Base-by-base conservation (phyloP, 768 basidiomycete genomes). In the Sporobolomyces phaffii region DNA sequence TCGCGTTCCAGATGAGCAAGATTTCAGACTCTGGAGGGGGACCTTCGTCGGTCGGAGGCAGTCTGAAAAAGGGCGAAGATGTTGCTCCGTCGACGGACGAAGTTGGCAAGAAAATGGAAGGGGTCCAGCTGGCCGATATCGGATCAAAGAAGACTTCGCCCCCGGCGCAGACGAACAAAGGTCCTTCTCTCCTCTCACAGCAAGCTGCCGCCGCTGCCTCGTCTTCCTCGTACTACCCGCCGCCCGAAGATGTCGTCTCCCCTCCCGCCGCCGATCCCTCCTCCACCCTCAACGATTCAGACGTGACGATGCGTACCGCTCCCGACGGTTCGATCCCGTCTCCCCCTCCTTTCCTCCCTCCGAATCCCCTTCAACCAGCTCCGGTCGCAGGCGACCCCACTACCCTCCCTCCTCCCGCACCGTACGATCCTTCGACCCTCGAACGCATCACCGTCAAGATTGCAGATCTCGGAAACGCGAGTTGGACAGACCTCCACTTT, bases 381-480 rank as follows among this genome's bases (percentile, higher is more conserved):
- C 78, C 79, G 3, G 75, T 72, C 18, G 79, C 78, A 2, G 80
- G 79, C 49, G 80, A 80, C 70, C 80, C 79, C 20, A 79, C 76
- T 48, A 77, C 76, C 13, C 75, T 80, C 6, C 79, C 79, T 13
- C 80, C 80, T 24, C 70, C 73, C 17, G 73, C 76, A 1, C 74
- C 74, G 3, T 77, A 77, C 72, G 76, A 77, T 65, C 73, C 75
- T 1, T 73, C 72, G 14, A 66, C 72, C 24, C 70, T 78, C 74
- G 85, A 89, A 75, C 84, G 85, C 76, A 96, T 98, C 68, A 97
- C 92, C 9, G 96, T 99, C 58, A 97, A 98, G 83, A 98, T 99
- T 76, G 96, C 94, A 34, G 96, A 99, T 83, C 79, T 99, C 59
- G 96, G 96, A 11, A 98, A 98, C 78, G 81, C 81, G n/a, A 79